A percentile compares a stretch with the other conserved stretches of the same genome.
These are phyloP conservation scores for Naganishia randhawae DNA, from an alignment of 768 basidiomycete species.

Conservation along the genomic window DNA sequence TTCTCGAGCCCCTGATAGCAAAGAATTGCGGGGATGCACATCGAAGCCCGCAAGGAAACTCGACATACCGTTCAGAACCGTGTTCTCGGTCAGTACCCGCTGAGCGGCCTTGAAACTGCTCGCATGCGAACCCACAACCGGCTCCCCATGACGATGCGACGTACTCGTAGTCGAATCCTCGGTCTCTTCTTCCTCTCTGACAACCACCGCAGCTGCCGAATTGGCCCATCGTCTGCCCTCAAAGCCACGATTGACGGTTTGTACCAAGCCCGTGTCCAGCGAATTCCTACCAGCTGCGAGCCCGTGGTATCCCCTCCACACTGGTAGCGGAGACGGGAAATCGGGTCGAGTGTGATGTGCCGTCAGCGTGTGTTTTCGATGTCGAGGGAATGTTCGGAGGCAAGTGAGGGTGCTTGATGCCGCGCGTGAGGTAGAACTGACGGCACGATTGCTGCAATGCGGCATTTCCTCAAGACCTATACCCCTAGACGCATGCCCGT, in stretches of 20 bases:
- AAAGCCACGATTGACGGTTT: not conserved
- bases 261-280: not conserved
- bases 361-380: not conserved
- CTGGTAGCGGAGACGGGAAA: not conserved
- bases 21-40: too few relatives aligned
- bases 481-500: not conserved
- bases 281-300: not conserved
- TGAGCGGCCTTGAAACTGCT: too few relatives aligned
- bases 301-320: not conserved
- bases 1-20: too few relatives aligned
- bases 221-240: not conserved
- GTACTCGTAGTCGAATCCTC: not conserved
- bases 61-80: too few relatives aligned
- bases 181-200: not conserved
- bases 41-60: too few relatives aligned
- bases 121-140: too few relatives aligned
- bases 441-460: not conserved
- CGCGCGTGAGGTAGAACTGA: not conserved
- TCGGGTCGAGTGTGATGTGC: not conserved
- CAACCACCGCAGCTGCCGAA: conserved; percentile 3
- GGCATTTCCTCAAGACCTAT: too few relatives aligned
- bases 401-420: not conserved
- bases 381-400: conserved; percentile 9
- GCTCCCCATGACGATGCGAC: too few relatives aligned
- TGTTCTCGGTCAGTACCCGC: too few relatives aligned